Conservation (phyloP, 2,329 filamentous ascomycete species). For the Claviceps paspali region DNA sequence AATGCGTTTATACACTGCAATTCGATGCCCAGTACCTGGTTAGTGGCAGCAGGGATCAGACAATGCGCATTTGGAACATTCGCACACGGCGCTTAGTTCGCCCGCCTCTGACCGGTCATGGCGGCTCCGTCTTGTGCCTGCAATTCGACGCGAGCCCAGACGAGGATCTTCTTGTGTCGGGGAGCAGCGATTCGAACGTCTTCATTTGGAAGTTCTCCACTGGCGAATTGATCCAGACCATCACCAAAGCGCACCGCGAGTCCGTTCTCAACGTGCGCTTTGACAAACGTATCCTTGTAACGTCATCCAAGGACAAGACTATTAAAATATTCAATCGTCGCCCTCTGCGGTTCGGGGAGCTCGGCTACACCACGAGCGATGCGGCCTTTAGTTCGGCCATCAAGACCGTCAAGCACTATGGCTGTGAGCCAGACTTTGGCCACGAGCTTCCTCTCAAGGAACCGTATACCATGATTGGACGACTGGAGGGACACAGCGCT, state of each 20-base stretch:
- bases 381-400: slow-evolving; percentile 35
- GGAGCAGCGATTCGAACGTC: slow-evolving; percentile 81
- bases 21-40: slow-evolving; percentile 76
- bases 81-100: slow-evolving; percentile 63
- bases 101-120: slow-evolving; percentile 60
- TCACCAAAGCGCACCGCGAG: slow-evolving; percentile 67
- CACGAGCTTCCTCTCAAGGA: slow-evolving; percentile 36
- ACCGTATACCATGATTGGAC: slow-evolving; percentile 64
- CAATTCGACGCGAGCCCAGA: slow-evolving; percentile 83
- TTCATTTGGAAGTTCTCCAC: slow-evolving; percentile 92
- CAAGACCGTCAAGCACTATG: slow-evolving; percentile 36
- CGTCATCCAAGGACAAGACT: slow-evolving; percentile 91
- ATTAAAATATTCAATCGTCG: slow-evolving; percentile 92
- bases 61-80: slow-evolving; percentile 81
- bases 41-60: slow-evolving; percentile 80
- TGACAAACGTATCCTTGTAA: slow-evolving; percentile 80
- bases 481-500: slow-evolving; percentile 68
- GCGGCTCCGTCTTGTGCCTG: slow-evolving; percentile 78
- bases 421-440: slow-evolving; percentile 31
- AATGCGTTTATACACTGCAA: slow-evolving; percentile 93
- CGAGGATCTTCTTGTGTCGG: slow-evolving; percentile 87
- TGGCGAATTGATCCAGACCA: slow-evolving; percentile 62
- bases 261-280: slow-evolving; percentile 91
- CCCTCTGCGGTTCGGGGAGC: slow-evolving; percentile 44
- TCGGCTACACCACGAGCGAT: slow-evolving; percentile 33